Percentiles rank a stretch among this genome's conserved stretches.
phyloP scores from a whole-genome alignment of 1,139 yeast genomes.

The Magnusiomyces clavatus region DNA sequence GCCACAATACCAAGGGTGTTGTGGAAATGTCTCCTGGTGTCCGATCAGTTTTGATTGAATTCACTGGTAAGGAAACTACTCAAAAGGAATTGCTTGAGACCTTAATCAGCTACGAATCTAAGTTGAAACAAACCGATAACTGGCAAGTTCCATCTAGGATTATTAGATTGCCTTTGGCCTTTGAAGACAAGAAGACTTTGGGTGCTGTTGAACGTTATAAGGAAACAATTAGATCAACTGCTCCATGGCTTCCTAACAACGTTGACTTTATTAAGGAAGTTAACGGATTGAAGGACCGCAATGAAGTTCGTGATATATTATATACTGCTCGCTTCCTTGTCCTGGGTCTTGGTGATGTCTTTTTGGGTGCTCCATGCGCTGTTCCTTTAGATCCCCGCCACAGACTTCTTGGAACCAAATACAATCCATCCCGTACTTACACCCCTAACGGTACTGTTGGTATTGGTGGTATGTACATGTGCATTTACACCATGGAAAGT shows the following conservation, averaged over 20 bases:
- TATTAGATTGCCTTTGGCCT: constrained; percentile 87
- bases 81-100: constrained; percentile 58
- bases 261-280: constrained; percentile 90
- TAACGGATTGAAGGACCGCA: constrained; percentile 62
- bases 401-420: constrained; percentile 83
- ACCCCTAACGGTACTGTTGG: constrained; percentile 98
- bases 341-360: constrained; percentile 93
- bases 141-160: constrained; percentile 85
- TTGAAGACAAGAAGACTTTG: constrained; percentile 82
- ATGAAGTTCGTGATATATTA: constrained; percentile 71
- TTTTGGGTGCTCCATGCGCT: constrained; percentile 97
- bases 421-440: constrained; percentile 91
- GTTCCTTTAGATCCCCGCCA: constrained; percentile 97
- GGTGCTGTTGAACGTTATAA: constrained; percentile 85
- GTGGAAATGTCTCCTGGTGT: constrained; percentile 97
- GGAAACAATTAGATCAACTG: constrained; percentile 86
- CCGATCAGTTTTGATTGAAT: constrained; percentile 85
- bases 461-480: constrained; percentile 97
- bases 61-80: constrained; percentile 46
- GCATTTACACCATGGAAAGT: constrained; percentile 95
- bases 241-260: constrained; percentile 97
- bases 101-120: constrained; percentile 66
- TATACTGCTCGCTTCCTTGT: constrained; percentile 88
- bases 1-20: constrained; percentile 58
- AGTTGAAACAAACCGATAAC: constrained; percentile 60